Percentiles rank a stretch among this genome's conserved stretches.
Evolutionary conservation across 345 rosid genomes (phyloP).

Genomic region (Hibiscus mutabilis): DNA sequence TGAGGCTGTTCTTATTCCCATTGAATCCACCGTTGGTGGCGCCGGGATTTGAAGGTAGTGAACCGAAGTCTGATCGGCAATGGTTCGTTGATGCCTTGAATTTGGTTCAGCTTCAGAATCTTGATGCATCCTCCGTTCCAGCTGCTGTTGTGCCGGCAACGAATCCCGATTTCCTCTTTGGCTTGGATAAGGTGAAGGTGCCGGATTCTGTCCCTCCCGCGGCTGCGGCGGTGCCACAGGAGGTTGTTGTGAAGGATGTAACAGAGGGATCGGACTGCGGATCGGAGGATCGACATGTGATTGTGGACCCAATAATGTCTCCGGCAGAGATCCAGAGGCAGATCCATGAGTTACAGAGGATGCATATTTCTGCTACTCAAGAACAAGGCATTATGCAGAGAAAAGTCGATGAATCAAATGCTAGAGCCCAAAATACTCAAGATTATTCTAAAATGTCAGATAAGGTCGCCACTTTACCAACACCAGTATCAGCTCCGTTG

Average conservation of each 20-base stretch:
- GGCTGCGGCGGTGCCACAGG: conserved; percentile 20
- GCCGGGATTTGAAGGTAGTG: conserved; percentile 17
- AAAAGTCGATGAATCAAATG: conserved; percentile 22
- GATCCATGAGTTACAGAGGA: conserved; percentile 36
- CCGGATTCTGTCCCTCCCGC: conserved; percentile 19
- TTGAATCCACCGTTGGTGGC: conserved; percentile 13
- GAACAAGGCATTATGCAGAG: conserved; percentile 25
- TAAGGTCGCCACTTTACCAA: conserved; percentile 20
- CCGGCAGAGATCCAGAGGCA: conserved; percentile 35
- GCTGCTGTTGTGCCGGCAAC: conserved; percentile 17
- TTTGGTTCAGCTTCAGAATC: conserved; percentile 35
- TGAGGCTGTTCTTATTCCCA: conserved; percentile 47
- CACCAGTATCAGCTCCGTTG: conserved; percentile 22
- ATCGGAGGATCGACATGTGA: conserved; percentile 34
- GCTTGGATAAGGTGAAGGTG: conserved; percentile 40
- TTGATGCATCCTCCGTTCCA: conserved; percentile 33
- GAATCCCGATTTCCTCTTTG: conserved; percentile 45
- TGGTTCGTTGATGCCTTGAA: conserved; percentile 57
- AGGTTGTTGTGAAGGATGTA: conserved; percentile 22
- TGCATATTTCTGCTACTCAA: conserved; percentile 27
- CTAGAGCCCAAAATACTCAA: conserved; percentile 11
- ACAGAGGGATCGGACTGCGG: conserved; percentile 39
- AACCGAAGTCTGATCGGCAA: conserved; percentile 38
- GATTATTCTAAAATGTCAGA: conserved; percentile 24
- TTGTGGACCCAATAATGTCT: conserved; percentile 21